phyloP scores from a whole-genome alignment of 257 asterid species.

The Solanum chmielewskii region DNA sequence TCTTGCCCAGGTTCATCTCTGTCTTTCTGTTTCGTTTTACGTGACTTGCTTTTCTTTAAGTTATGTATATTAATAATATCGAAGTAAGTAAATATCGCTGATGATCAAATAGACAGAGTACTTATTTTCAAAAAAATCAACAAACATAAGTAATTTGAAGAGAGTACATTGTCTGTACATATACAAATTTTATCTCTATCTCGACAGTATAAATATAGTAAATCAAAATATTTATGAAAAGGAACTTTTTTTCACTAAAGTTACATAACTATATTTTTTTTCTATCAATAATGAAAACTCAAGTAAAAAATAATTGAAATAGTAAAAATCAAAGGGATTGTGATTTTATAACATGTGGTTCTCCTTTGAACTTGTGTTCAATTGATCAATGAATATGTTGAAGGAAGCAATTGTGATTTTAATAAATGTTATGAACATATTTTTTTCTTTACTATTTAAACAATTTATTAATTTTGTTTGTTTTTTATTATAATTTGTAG shows the following conservation, averaged over 20 bases:
- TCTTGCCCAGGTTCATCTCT: constrained; percentile 29
- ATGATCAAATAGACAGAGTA: accelerated
- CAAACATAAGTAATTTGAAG: neutral
- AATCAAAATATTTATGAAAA: neutral
- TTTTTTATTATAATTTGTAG: constrained; percentile 7
- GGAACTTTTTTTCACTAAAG: neutral
- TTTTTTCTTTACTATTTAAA: neutral
- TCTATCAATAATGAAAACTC: neutral
- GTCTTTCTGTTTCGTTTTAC: neutral
- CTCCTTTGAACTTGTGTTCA: neutral
- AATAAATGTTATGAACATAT: neutral
- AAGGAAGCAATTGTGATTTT: neutral
- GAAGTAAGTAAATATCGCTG: neutral
- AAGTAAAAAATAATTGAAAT: neutral
- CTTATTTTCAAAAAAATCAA: neutral
- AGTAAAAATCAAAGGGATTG: neutral
- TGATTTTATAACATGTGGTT: neutral
- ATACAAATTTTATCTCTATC: too few species aligned
- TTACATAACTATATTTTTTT: neutral
- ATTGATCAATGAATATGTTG: neutral
- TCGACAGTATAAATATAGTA: neutral
- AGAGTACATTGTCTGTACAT: neutral
- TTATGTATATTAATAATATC: too few species aligned
- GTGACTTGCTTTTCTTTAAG: neutral
- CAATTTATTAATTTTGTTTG: neutral